Percentiles rank a stretch among this genome's conserved stretches.
phyloP scores from a whole-genome alignment of 73 alveolate genomes.

The Urostyla sp. region DNA sequence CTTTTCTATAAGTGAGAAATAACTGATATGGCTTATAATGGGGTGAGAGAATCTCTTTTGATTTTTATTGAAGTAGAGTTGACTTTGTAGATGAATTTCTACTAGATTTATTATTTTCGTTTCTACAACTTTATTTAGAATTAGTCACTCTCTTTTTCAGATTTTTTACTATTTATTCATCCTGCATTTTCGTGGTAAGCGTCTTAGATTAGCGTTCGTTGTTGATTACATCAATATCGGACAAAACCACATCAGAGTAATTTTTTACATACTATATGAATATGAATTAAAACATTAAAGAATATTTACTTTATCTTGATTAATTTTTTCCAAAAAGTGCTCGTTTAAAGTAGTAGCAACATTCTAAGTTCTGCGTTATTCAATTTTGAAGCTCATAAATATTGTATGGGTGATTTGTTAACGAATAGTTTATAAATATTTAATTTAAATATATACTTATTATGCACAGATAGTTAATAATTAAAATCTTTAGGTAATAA shows the following conservation, averaged over 20 bases:
- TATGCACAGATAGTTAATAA: not conserved
- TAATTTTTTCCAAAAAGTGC: too few relatives aligned
- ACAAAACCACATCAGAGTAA: too few relatives aligned
- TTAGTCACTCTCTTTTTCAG: not conserved
- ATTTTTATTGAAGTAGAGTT: not conserved
- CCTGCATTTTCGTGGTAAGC: too few relatives aligned
- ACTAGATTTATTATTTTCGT: not conserved
- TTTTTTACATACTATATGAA: too few relatives aligned
- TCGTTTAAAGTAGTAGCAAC: constrained; percentile 45
- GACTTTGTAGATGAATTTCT: constrained; percentile 27
- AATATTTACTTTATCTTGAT: too few relatives aligned
- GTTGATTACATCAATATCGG: too few relatives aligned
- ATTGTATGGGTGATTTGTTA: not conserved
- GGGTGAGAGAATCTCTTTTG: constrained; percentile 43
- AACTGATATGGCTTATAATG: constrained; percentile 37
- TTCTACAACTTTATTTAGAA: not conserved
- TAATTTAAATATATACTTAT: not conserved
- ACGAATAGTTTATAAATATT: not conserved
- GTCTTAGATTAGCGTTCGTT: too few relatives aligned
- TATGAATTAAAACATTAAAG: too few relatives aligned
- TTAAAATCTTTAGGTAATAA: not conserved
- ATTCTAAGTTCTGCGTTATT: constrained; percentile 5
- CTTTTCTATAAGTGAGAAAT: constrained; percentile 13
- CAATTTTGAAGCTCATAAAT: constrained; percentile 19
- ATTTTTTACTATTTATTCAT: too few relatives aligned